Percentiles rank a stretch among this genome's conserved stretches.
Evolutionary conservation across 2,329 filamentous ascomycete genomes (phyloP).

Genomic region (Emericellopsis atlantica): DNA sequence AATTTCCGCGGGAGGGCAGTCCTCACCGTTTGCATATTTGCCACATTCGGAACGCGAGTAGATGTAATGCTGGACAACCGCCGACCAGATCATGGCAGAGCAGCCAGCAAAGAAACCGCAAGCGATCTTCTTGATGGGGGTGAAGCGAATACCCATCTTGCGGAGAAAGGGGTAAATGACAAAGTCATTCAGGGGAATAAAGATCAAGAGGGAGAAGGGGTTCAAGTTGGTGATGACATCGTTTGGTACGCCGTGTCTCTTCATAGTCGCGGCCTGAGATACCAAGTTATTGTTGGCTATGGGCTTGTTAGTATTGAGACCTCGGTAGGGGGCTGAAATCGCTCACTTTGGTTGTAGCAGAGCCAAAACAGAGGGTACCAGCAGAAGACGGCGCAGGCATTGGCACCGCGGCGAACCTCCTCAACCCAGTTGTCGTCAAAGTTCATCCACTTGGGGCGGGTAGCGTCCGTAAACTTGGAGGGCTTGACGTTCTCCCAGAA

Average conservation of each 20-base stretch:
- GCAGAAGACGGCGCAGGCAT: conserved; percentile 55
- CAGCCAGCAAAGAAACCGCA: conserved; percentile 54
- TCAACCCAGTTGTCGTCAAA: conserved; percentile 74
- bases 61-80: conserved; percentile 44
- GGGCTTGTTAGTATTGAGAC: no score
- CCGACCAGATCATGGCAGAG: conserved; percentile 43
- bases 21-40: conserved; percentile 17
- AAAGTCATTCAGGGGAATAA: conserved; percentile 59
- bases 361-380: conserved; percentile 55
- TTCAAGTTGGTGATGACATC: conserved; percentile 66
- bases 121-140: conserved; percentile 64
- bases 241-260: conserved; percentile 58
- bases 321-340: conserved; percentile 10
- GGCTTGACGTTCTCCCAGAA: conserved; percentile 63
- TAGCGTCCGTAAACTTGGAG: conserved; percentile 39
- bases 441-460: conserved; percentile 57
- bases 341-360: conserved; percentile 29
- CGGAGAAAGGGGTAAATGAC: conserved; percentile 57
- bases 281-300: conserved; percentile 43
- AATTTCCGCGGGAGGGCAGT: conserved; percentile 36
- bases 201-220: conserved; percentile 59
- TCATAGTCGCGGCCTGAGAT: conserved; percentile 53
- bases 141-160: conserved; percentile 51
- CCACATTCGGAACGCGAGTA: conserved; percentile 53
- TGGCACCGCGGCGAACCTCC: conserved; percentile 55